Base-by-base conservation (phyloP, 2,329 filamentous ascomycete genomes). In the Xylariaceae sp. region DNA sequence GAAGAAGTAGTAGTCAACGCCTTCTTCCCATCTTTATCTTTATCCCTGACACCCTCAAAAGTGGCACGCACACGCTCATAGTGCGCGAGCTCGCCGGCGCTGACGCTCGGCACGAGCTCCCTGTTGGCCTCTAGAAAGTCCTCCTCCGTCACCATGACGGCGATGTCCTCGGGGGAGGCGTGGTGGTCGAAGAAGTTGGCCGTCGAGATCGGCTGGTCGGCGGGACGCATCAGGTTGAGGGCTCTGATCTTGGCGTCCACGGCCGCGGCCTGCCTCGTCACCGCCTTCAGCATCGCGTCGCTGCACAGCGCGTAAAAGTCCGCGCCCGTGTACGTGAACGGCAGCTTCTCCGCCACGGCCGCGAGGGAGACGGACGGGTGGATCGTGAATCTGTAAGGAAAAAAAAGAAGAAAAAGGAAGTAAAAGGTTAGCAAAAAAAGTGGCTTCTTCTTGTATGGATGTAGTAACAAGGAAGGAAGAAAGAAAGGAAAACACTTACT, bases 221-320 rank as follows among this genome's bases (percentile, higher is more conserved):
- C n/a, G 3, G 60, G 58, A 31, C 64, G 59, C 31, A 63, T 62
- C 2, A 66, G 60, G 53, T 86, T 86, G 60, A 94, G 70, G 4
- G 73, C 70, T 15, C 75, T 74, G 50, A 98, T 85, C 62, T 92
- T 92, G 35, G 77, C 71, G 59, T 98, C 92, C 2, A 97, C 89
- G 2, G 78, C 72, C 1, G 79, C 76, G 2, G 92, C 88, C 59
- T 94, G 87, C 4, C 92, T 81, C 3, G 92, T 98, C 42, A 98
- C 90, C 14, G 92, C 92, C 63, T 98, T 97, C 51, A 98, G 83
- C 92, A 98, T 98, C 36, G 92, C 88, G 62, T 98, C 92, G 30
- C 88, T 95, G 68, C 90, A 97, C 14, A 98, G 74, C 1, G 92
- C 92, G 64, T 98, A 98, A 58, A 98, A 83, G 66, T 98, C 92